These are phyloP conservation scores for Xylogone sp. DNA, from an alignment of 2,329 filamentous ascomycete genomes.

Conservation along the genomic window DNA sequence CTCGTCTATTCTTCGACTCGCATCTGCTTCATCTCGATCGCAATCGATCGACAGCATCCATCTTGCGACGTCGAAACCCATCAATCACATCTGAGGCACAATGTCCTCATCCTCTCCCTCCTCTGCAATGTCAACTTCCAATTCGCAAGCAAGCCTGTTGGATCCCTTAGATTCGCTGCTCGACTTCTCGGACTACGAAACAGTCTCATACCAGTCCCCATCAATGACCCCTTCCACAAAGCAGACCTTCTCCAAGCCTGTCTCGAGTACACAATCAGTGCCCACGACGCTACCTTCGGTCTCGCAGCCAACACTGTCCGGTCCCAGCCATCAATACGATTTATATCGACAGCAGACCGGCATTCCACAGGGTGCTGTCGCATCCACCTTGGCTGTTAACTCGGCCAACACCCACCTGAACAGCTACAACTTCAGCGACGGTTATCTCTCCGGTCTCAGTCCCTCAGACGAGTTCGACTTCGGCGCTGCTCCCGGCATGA, in stretches of 20 bases:
- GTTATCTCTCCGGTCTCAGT: constrained; percentile 46
- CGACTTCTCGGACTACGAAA: constrained; percentile 61
- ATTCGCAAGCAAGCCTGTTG: constrained; percentile 19
- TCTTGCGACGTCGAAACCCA: background rate
- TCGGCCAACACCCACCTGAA: constrained; percentile 51
- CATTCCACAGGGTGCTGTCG: constrained; percentile 78
- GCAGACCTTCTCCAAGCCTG: constrained; percentile 45
- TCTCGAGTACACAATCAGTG: constrained; percentile 49
- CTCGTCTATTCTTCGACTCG: background rate
- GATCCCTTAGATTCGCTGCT: constrained; percentile 51
- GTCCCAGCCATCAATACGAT: constrained; percentile 91
- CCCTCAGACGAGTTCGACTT: constrained; percentile 66
- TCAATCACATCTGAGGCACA: constrained; percentile 2
- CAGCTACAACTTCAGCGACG: constrained; percentile 41
- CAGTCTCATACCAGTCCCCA: constrained; percentile 56
- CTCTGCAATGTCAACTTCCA: constrained; percentile 19
- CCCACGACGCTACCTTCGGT: constrained; percentile 50
- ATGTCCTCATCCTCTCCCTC: constrained; percentile 21
- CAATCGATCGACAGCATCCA: background rate
- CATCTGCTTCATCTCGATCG: background rate
- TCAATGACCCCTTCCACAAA: constrained; percentile 55
- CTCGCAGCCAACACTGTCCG: constrained; percentile 59
- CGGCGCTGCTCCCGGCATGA: constrained; percentile 56
- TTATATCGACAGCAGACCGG: constrained; percentile 95
- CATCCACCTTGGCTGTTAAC: constrained; percentile 76